phyloP scores from a whole-genome alignment of 441 rosid genomes.

The Adansonia rubrostipa region DNA sequence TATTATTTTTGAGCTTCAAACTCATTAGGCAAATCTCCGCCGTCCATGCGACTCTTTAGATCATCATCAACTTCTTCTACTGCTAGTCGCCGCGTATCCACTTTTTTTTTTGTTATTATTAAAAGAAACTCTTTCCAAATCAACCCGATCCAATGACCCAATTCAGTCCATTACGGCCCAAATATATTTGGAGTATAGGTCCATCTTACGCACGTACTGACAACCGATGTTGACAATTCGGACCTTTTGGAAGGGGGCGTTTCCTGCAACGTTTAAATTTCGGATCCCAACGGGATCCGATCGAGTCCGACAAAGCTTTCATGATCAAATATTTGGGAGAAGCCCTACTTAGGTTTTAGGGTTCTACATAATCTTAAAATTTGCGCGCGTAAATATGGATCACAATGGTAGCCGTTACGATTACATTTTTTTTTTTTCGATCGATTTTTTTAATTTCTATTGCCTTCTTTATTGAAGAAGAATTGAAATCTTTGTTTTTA shows the following conservation, averaged over 20 bases:
- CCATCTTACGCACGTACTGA: background rate
- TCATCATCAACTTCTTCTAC: background rate
- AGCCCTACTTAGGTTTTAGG: slow-evolving; percentile 27
- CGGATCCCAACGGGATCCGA: background rate
- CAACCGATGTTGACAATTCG: background rate
- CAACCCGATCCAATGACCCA: background rate
- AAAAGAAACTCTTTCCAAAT: background rate
- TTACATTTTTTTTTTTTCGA: background rate
- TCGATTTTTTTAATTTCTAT: background rate
- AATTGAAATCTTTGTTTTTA: slow-evolving; percentile 21
- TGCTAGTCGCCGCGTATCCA: slow-evolving; percentile 21
- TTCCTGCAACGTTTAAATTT: background rate
- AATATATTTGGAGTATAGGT: background rate
- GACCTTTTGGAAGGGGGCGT: background rate
- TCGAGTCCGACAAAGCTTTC: background rate
- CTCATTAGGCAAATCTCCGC: background rate
- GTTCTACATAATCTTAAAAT: slow-evolving; percentile 22
- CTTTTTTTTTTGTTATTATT: slow-evolving; percentile 32
- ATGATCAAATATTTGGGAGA: slow-evolving; percentile 9
- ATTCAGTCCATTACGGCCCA: background rate
- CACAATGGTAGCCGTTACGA: slow-evolving; percentile 41
- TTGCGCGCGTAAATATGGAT: slow-evolving; percentile 54
- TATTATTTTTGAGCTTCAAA: slow-evolving; percentile 2
- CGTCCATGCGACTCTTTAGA: background rate
- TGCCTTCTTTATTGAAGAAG: background rate